Percentiles rank a stretch among this genome's conserved stretches.
phyloP scores from a whole-genome alignment of 345 rosid genomes.

The Acer campestre region DNA sequence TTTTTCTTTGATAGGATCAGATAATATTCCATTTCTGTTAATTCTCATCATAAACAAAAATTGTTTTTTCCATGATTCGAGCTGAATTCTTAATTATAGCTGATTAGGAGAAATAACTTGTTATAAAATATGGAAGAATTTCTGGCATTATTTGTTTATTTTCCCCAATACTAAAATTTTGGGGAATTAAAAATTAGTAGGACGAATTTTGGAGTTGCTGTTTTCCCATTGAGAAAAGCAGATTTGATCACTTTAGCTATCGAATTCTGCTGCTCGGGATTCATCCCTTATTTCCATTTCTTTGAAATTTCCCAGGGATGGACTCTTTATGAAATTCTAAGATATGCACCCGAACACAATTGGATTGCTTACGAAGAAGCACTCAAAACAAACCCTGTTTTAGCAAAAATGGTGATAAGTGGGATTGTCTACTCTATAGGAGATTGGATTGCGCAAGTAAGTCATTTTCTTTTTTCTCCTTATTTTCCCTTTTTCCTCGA shows the following conservation, averaged over 20 bases:
- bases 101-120: neutral
- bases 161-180: neutral
- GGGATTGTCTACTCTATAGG: conserved; percentile 85
- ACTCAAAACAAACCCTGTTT: conserved; percentile 80
- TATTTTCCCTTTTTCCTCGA: neutral
- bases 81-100: conserved; percentile 11
- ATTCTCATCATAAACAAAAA: neutral
- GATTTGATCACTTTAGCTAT: neutral
- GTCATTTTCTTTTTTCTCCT: neutral
- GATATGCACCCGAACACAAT: conserved; percentile 87
- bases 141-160: neutral
- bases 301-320: conserved; percentile 64
- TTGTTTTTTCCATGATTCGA: neutral
- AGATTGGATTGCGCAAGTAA: conserved; percentile 98
- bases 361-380: conserved; percentile 94
- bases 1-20: neutral
- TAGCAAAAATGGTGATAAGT: conserved; percentile 96
- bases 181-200: neutral
- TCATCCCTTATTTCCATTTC: neutral
- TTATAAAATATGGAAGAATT: neutral
- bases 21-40: conserved; percentile 1
- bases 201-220: conserved; percentile 5
- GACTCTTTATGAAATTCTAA: conserved; percentile 83
- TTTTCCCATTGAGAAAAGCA: neutral
- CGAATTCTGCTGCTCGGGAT: neutral